phyloP scores from a whole-genome alignment of 148 eudicot genomes.

The Vaccinium darrowii region DNA sequence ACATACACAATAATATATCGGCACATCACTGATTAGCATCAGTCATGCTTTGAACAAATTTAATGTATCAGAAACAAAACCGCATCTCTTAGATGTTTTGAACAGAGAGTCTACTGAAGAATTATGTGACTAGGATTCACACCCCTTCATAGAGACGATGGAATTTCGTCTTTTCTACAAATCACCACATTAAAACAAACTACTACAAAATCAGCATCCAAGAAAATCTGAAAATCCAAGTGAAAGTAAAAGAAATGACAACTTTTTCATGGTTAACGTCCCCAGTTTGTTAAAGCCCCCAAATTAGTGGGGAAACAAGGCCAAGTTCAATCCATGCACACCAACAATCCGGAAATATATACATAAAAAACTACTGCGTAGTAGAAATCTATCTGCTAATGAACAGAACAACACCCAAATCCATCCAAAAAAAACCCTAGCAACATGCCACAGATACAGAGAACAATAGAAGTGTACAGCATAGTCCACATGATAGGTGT shows the following conservation, averaged over 20 bases:
- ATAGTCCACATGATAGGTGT: background rate
- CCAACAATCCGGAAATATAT: too few species aligned
- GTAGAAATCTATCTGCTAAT: too few species aligned
- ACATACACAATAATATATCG: background rate
- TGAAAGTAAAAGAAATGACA: background rate
- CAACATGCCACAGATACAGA: background rate
- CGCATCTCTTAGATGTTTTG: background rate
- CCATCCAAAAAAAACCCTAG: background rate
- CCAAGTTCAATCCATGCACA: background rate
- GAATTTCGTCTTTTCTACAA: background rate
- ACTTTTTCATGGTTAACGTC: background rate
- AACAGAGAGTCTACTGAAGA: too few species aligned
- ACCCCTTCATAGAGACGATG: background rate
- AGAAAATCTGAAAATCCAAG: background rate
- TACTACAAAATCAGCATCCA: background rate
- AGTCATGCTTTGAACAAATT: too few species aligned
- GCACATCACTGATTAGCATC: background rate
- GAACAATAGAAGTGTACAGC: background rate
- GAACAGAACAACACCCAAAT: too few species aligned
- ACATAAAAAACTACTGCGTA: too few species aligned
- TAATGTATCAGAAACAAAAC: background rate
- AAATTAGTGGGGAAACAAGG: background rate
- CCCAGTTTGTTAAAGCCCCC: background rate
- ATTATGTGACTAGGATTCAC: too few species aligned
- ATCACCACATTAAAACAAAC: background rate